Evolutionary conservation across 2,329 filamentous ascomycete genomes (phyloP), one percentile per base, ranked within the genome.

Genomic region (Fusarium neocosmosporiellum): DNA sequence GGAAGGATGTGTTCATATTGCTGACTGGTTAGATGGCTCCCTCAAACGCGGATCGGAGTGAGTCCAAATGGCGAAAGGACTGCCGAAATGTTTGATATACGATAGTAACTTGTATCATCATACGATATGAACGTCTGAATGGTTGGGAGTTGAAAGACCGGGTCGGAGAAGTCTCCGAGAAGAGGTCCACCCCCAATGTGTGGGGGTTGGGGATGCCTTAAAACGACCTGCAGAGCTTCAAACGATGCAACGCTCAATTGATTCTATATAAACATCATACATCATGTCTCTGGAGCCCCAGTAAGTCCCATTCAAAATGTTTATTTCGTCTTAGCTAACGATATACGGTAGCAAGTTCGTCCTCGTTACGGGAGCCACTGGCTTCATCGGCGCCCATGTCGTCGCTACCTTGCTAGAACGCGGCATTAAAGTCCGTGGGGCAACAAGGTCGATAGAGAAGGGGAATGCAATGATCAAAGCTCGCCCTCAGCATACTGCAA

Each of bases 381-480:
- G 75, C 14, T 79, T 79, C 77, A 80, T 77, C 76, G 81, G 80
- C 20, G 80, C 80, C 20, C 81, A 82, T 61, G 71, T 82, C 29
- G 80, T 82, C 41, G 80, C 82, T 57, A 64, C 65, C 5, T 74
- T 82, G 2, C 71, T 83, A 0, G 34, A 59, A 4, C 74, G 77
- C 4, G 81, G 80, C 9, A 24, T 81, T 33, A 75, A 68, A 41
- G 81, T 83, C 20, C 75, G 80, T 1, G 81, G 78, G 20, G 75
- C 78, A 1, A 79, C 79, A 0, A 75, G 80, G 7, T 79, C 80
- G 1, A 33, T 75, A 18, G 69, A 75, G 3, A 82, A 81, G 24
- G 80, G 78, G 1, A 64, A 80, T 9, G 67, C 69, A 4, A 82
- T 86, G 80, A 80, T 81, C 37, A 75, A 78, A n/a, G 79, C 81